These are phyloP conservation scores for Epichloe uncinata DNA, from an alignment of 2,329 filamentous ascomycete genomes.

Conservation along the genomic window DNA sequence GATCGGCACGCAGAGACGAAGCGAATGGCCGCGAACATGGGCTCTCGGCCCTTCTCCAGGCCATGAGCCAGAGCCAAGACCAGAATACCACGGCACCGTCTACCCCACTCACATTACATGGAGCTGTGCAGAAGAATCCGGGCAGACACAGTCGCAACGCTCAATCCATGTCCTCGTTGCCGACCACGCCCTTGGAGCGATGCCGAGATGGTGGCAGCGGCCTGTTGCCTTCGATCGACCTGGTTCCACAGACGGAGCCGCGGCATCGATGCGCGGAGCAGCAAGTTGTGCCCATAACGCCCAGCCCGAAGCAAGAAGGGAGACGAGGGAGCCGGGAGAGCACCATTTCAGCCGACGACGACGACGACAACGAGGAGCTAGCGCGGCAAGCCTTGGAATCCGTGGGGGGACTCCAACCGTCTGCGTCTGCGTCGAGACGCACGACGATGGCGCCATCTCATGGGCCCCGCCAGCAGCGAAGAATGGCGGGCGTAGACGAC, in stretches of 20 bases:
- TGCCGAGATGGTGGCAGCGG: conserved; percentile 33
- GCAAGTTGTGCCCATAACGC: conserved; percentile 31
- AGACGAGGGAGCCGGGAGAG: conserved; percentile 66
- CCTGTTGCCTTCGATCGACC: conserved; percentile 48
- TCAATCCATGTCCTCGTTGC: conserved; percentile 75
- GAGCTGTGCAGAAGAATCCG: conserved; percentile 32
- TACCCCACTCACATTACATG: conserved; percentile 43
- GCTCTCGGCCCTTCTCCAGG: conserved; percentile 69
- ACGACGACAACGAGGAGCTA: conserved; percentile 39
- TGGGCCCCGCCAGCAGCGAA: conserved; percentile 9
- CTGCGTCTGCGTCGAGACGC: conserved; percentile 11
- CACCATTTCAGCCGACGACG: conserved; percentile 60
- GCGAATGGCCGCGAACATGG: conserved; percentile 35
- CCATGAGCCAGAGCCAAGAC: conserved; percentile 50
- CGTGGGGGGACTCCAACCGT: conserved; percentile 31
- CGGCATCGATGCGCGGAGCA: conserved; percentile 28
- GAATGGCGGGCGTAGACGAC: conserved; percentile 7
- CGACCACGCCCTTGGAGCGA: conserved; percentile 55
- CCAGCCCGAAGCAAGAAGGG: conserved; percentile 27
- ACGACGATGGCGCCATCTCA: conserved; percentile 11
- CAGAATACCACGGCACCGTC: conserved; percentile 56
- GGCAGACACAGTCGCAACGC: conserved; percentile 59
- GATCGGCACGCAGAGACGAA: conserved; percentile 18
- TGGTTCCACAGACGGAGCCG: conserved; percentile 48
- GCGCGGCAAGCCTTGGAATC: conserved; percentile 40